These are phyloP conservation scores for Pavlovales sp. DNA, from an alignment of 208 protist species.

Conservation along the genomic window DNA sequence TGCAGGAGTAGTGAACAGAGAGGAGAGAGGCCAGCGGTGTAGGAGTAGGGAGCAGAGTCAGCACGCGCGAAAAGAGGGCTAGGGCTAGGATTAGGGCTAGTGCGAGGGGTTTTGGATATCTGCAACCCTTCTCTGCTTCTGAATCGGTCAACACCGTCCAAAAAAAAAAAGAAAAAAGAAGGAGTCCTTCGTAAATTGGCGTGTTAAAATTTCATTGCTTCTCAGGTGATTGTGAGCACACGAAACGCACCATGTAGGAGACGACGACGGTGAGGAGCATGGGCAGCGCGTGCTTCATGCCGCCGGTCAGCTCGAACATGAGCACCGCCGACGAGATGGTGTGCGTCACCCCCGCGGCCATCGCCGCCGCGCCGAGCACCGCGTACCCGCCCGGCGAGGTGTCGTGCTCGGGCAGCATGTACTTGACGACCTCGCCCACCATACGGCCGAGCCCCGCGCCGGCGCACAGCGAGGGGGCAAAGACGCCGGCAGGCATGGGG, in stretches of 20 bases:
- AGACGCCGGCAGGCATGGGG: slow-evolving; percentile 54
- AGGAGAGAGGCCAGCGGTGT: too few relatives aligned
- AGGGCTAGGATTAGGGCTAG: too few relatives aligned
- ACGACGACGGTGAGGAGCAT: slow-evolving; percentile 47
- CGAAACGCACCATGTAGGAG: neutral
- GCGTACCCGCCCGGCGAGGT: slow-evolving; percentile 54
- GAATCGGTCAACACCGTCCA: too few relatives aligned
- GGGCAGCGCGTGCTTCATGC: slow-evolving; percentile 53
- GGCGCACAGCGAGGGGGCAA: slow-evolving; percentile 52
- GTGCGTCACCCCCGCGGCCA: slow-evolving; percentile 55
- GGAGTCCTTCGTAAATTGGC: too few relatives aligned
- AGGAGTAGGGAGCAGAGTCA: too few relatives aligned
- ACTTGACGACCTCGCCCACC: slow-evolving; percentile 48
- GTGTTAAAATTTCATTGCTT: too few relatives aligned
- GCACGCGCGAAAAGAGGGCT: too few relatives aligned
- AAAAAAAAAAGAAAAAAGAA: too few relatives aligned
- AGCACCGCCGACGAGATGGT: slow-evolving; percentile 55
- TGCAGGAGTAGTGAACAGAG: too few relatives aligned
- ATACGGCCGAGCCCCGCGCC: slow-evolving; percentile 51
- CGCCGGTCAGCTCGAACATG: slow-evolving; percentile 57
- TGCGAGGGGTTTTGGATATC: too few relatives aligned
- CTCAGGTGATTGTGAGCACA: too few relatives aligned
- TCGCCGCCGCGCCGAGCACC: slow-evolving; percentile 57
- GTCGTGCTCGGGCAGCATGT: neutral
- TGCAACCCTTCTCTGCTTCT: too few relatives aligned